Percentiles rank a stretch among this genome's conserved stretches.
Conservation (phyloP, 2,329 filamentous ascomycete genomes). For the Botryotinia globosa region DNA sequence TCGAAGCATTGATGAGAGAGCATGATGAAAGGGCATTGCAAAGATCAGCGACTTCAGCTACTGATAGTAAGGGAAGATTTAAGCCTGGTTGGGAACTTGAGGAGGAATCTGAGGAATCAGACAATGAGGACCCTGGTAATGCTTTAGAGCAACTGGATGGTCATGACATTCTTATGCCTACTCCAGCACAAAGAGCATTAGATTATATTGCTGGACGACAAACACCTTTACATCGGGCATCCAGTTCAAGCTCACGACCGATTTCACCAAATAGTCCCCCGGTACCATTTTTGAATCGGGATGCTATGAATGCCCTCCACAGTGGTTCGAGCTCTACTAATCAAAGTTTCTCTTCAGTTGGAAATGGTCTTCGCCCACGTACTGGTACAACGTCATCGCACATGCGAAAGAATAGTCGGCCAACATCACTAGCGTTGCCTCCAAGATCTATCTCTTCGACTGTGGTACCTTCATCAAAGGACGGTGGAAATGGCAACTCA, state of each 20-base stretch:
- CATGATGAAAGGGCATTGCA: constrained; percentile 48
- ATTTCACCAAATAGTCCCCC: constrained; percentile 31
- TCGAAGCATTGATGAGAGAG: constrained; percentile 64
- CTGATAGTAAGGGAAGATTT: constrained; percentile 14
- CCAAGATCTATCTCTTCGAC: constrained; percentile 34
- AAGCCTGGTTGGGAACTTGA: constrained; percentile 37
- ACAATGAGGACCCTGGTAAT: constrained; percentile 39
- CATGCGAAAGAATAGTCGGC: constrained; percentile 26
- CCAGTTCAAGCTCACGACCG: constrained; percentile 22
- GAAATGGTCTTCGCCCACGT: constrained; percentile 29
- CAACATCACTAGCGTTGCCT: constrained; percentile 34
- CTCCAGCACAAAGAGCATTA: constrained; percentile 37
- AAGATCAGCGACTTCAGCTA: constrained; percentile 17
- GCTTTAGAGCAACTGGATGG: constrained; percentile 33
- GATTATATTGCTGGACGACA: constrained; percentile 38
- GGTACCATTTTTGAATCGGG: constrained; percentile 34
- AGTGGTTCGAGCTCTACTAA: constrained; percentile 20
- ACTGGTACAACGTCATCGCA: constrained; percentile 30
- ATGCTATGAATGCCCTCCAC: constrained; percentile 36
- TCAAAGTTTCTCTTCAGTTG: constrained; percentile 4
- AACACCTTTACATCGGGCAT: constrained; percentile 21
- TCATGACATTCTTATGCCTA: constrained; percentile 33
- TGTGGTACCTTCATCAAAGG: constrained; percentile 27
- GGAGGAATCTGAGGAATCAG: constrained; percentile 43
- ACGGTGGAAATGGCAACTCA: constrained; percentile 23